A percentile compares a stretch with the other conserved stretches of the same genome.
Conservation (phyloP, 2,329 filamentous ascomycete genomes). For the Dryadomyces sulphureus region DNA sequence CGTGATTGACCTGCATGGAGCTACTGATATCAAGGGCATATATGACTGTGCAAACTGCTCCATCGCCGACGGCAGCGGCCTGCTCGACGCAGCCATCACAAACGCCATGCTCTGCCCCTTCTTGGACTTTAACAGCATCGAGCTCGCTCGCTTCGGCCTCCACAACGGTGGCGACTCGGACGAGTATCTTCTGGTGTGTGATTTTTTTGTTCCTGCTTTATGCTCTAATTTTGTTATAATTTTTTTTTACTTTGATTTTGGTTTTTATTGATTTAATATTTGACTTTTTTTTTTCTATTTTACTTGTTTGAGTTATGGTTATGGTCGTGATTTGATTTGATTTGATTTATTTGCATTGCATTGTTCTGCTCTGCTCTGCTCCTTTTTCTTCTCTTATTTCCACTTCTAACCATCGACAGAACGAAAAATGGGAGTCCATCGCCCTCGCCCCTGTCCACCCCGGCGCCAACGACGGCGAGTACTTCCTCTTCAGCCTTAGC, state of each 20-base stretch:
- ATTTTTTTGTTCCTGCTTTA: too few relatives aligned
- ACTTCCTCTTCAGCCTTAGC: slow-evolving; percentile 51
- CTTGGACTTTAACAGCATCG: slow-evolving; percentile 51
- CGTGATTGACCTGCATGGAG: slow-evolving; percentile 46
- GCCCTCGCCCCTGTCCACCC: slow-evolving; percentile 40
- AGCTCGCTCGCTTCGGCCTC: slow-evolving; percentile 50
- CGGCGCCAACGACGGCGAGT: slow-evolving; percentile 33
- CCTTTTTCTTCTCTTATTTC: background rate
- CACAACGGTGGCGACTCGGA: slow-evolving; percentile 54
- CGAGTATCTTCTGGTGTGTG: slow-evolving; percentile 27
- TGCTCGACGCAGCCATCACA: slow-evolving; percentile 26
- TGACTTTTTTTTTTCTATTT: background rate
- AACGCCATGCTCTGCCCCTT: slow-evolving; percentile 50
- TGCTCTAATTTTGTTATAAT: too few relatives aligned
- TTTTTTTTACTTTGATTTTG: too few relatives aligned
- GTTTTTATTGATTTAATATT: too few relatives aligned
- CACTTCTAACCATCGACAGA: slow-evolving; percentile 18
- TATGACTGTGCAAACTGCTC: slow-evolving; percentile 23
- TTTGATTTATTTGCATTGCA: too few relatives aligned
- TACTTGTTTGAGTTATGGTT: too few relatives aligned
- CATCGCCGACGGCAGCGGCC: slow-evolving; percentile 3
- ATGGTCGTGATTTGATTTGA: too few relatives aligned
- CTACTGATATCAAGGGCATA: slow-evolving; percentile 40
- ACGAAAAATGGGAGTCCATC: slow-evolving; percentile 67
- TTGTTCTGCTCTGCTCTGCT: too few relatives aligned